A percentile compares a stretch with the other conserved stretches of the same genome.
phyloP scores from a whole-genome alignment of 495 filamentous ascomycete genomes.

The Aspergillus bridgeri region DNA sequence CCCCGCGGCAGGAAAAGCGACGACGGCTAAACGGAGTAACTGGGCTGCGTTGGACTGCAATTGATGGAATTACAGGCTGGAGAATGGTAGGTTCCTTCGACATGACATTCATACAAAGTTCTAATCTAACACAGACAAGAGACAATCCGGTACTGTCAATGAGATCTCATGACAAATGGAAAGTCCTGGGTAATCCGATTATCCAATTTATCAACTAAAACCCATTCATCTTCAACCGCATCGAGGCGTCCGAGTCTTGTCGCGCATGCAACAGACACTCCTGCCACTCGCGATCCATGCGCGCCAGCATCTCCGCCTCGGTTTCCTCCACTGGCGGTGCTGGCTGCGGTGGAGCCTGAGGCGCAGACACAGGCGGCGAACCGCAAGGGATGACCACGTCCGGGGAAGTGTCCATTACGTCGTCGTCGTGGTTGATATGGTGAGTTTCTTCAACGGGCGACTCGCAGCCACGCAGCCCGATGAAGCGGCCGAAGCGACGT shows the following conservation, averaged over 20 bases:
- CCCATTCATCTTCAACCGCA: conserved; percentile 7
- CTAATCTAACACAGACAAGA: no score
- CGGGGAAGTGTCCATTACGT: background rate
- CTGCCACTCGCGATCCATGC: conserved; percentile 30
- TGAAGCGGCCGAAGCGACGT: conserved; percentile 60
- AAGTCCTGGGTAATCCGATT: background rate
- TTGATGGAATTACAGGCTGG: no score
- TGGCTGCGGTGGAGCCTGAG: background rate
- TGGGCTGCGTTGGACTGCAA: no score
- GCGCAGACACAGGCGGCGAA: background rate
- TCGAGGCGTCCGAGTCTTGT: conserved; percentile 14
- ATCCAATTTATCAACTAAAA: background rate
- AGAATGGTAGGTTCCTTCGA: no score
- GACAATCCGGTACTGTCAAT: no score
- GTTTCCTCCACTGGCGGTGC: conserved; percentile 1
- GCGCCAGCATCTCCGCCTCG: conserved; percentile 11
- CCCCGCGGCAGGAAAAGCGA: background rate
- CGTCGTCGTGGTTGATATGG: background rate
- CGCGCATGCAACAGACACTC: conserved; percentile 28
- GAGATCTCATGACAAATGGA: no score
- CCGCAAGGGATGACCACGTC: background rate
- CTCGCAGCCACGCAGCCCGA: conserved; percentile 63
- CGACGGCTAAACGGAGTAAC: background rate
- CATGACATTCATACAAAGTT: no score
- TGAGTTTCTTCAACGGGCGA: conserved; percentile 30